Percentiles rank a stretch among this genome's conserved stretches.
These are phyloP conservation scores for Wickerhamomyces alni DNA, from an alignment of 805 yeast species.

Conservation along the genomic window DNA sequence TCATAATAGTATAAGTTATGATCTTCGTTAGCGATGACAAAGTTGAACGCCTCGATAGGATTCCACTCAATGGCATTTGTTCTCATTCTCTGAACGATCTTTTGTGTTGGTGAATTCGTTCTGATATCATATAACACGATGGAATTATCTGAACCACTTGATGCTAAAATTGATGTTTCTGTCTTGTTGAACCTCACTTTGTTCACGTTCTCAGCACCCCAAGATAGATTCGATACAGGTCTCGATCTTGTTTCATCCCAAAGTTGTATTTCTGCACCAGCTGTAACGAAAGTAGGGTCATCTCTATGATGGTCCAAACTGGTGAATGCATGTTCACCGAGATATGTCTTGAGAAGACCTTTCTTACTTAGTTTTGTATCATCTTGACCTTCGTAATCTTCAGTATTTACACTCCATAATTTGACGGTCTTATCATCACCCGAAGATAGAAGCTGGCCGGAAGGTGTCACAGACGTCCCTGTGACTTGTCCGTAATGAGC, in stretches of 20 bases:
- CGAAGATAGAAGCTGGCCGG: conserved; percentile 64
- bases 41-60: conserved; percentile 94
- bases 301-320: conserved; percentile 82
- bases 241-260: conserved; percentile 86
- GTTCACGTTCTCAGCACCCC: conserved; percentile 94
- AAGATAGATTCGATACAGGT: conserved; percentile 70
- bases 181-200: conserved; percentile 84
- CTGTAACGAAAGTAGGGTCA: conserved; percentile 77
- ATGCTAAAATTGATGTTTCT: conserved; percentile 83
- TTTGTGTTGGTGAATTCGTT: conserved; percentile 88
- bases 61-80: conserved; percentile 91
- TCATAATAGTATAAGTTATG: conserved; percentile 94
- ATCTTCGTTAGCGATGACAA: conserved; percentile 90
- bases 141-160: conserved; percentile 87
- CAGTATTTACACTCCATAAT: conserved; percentile 72
- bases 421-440: conserved; percentile 88
- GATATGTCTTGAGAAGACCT: conserved; percentile 71
- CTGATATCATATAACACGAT: conserved; percentile 86
- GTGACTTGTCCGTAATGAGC: conserved; percentile 90
- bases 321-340: conserved; percentile 80
- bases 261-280: conserved; percentile 83
- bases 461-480: conserved; percentile 64
- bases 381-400: conserved; percentile 37
- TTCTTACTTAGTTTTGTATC: conserved; percentile 28
- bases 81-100: conserved; percentile 74